phyloP scores from a whole-genome alignment of 345 rosid genomes.

The Gossypium sturtianum region DNA sequence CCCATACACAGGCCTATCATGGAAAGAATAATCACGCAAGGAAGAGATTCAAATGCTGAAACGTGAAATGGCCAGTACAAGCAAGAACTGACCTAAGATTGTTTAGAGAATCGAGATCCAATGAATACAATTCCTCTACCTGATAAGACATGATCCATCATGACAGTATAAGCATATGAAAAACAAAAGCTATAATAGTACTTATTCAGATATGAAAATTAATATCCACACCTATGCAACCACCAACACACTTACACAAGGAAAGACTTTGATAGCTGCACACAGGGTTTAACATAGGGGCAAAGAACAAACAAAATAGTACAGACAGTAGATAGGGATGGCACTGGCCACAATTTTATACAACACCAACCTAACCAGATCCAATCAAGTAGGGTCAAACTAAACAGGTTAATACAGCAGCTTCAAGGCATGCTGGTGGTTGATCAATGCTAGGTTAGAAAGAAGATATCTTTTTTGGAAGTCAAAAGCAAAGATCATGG shows the following conservation, averaged over 20 bases:
- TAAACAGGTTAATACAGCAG: neutral
- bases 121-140: slow-evolving; percentile 95
- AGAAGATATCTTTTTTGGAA: neutral
- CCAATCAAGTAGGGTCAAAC: neutral
- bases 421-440: neutral
- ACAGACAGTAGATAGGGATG: neutral
- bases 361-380: neutral
- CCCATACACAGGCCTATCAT: slow-evolving; percentile 81
- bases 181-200: neutral
- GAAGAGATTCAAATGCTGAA: neutral
- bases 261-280: neutral
- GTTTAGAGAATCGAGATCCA: slow-evolving; percentile 84
- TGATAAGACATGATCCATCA: slow-evolving; percentile 25
- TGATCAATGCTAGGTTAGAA: neutral
- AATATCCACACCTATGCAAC: neutral
- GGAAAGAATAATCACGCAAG: neutral
- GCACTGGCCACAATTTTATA: neutral
- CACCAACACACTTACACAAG: neutral
- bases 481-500: neutral
- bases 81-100: slow-evolving; percentile 57
- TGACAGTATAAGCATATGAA: neutral
- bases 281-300: neutral
- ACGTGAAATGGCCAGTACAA: neutral
- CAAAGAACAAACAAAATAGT: neutral
- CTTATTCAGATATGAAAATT: neutral